These are phyloP conservation scores for Bertia moriformis DNA, from an alignment of 2,329 filamentous ascomycete species.

Conservation along the genomic window DNA sequence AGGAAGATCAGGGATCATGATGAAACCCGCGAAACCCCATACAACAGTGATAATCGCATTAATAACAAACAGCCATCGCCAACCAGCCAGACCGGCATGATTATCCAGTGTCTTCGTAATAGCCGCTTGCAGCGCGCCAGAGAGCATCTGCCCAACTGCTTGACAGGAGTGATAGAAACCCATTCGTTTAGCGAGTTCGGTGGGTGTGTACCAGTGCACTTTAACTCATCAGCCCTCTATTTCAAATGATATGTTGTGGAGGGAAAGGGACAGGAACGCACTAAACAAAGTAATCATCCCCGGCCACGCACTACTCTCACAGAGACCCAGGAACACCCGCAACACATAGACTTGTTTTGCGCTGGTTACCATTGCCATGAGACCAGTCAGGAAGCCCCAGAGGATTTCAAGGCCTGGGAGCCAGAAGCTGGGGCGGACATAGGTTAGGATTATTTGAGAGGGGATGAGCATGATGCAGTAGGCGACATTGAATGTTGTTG, in stretches of 20 bases:
- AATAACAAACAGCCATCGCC: constrained; percentile 19
- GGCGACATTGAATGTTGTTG: constrained; percentile 19
- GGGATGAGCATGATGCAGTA: constrained; percentile 20
- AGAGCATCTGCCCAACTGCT: constrained; percentile 1
- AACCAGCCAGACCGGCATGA: constrained; percentile 4
- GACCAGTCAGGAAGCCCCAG: background rate
- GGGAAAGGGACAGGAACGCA: background rate
- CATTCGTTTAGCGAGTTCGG: background rate
- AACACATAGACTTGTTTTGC: constrained; percentile 5
- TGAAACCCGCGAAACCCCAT: constrained; percentile 15
- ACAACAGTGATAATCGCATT: constrained; percentile 18
- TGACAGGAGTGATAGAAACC: background rate
- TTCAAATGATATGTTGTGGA: too few species aligned
- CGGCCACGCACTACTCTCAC: constrained; percentile 10
- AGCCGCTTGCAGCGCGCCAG: constrained; percentile 4
- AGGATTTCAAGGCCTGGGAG: constrained; percentile 5
- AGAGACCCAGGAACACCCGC: constrained; percentile 10
- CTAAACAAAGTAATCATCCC: constrained; percentile 10
- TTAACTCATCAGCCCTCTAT: too few species aligned
- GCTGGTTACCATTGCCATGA: constrained; percentile 9
- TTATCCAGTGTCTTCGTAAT: constrained; percentile 2
- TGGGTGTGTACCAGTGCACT: background rate
- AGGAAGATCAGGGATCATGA: constrained; percentile 15
- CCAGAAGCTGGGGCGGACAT: constrained; percentile 13
- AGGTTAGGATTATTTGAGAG: constrained; percentile 19